Evolutionary conservation across 306 rosid genomes (phyloP).

Genomic region (Trichosanthes truncata): DNA sequence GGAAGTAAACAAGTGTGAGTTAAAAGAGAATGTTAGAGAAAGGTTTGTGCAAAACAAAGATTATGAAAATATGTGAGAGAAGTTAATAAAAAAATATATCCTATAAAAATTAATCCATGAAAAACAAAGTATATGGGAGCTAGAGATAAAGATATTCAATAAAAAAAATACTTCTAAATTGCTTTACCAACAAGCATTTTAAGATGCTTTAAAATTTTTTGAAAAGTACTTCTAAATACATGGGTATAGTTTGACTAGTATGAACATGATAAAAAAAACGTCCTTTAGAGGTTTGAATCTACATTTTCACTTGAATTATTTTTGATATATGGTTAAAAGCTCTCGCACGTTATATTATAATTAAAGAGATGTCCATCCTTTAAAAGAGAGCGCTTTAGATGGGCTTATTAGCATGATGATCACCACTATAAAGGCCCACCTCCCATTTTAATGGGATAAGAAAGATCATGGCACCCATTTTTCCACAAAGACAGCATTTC

Average conservation of each 20-base stretch:
- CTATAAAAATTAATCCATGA: no score
- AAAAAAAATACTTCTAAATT: no score
- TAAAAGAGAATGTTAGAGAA: no score
- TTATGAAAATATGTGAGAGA: not conserved
- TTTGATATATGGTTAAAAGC: not conserved
- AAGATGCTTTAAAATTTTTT: no score
- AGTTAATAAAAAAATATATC: no score
- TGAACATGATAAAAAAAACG: no score
- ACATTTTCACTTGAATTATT: not conserved
- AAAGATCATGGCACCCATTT: not conserved
- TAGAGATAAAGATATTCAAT: not conserved
- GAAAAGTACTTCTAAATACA: no score
- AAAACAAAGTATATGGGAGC: not conserved
- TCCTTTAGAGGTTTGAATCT: not conserved
- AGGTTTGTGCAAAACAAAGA: no score
- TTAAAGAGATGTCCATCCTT: not conserved
- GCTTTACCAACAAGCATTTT: no score
- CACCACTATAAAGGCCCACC: constrained; percentile 1
- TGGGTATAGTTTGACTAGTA: no score
- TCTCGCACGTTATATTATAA: not conserved
- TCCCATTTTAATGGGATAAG: constrained; percentile 4
- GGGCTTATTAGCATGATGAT: not conserved
- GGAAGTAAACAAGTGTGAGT: no score
- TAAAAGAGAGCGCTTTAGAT: not conserved
- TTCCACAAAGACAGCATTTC: not conserved